Evolutionary conservation across 2,329 filamentous ascomycete species (phyloP), one percentile per base, ranked within the genome.

Genomic region (Macrophomina phaseolina): DNA sequence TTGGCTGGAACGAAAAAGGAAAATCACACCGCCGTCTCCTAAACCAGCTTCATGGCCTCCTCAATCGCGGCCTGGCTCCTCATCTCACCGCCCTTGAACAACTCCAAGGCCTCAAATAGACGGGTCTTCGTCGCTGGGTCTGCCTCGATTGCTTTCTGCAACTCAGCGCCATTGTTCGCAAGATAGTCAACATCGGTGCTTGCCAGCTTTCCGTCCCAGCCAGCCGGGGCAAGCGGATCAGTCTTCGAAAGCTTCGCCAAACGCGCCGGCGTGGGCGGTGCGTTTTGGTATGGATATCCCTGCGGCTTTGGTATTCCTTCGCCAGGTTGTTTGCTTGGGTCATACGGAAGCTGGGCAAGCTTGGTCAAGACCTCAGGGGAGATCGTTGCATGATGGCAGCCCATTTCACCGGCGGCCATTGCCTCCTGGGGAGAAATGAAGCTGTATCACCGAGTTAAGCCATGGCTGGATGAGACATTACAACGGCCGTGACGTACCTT

Each of bases 301-400:
- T 56, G 68, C 0, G 79, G 78, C 73, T 83, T 84, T 7, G 80
- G 77, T 0, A 77, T 72, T 9, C 76, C 78, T 42, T 75, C 73
- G 18, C 78, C 78, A 0, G 80, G 78, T 67, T 81, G 81, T 68
- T 76, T 73, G 23, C 72, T 70, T 3, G 68, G 70, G 45, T 81
- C 78, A 62, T 80, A 81, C 0, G 71, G 70, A n/a, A 81, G 74
- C 68, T 76, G 73, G 1, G 78, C 74, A 3, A 84, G 76, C 69
- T 81, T 69, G 18, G 77, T 71, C 3, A 83, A 74, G 14, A 80
- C 73, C 1, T 72, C 78, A 67, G 79, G 76, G 1, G 81, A 79
- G 55, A 84, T 77, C 4, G 82, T 83, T 23, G 79, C 81, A 4
- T 80, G 80, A 67, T 84, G 80, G 70, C 81, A 84, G 46, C 82